Conservation (phyloP, 1,284 basidiomycete species). For the Chiua sp. region DNA sequence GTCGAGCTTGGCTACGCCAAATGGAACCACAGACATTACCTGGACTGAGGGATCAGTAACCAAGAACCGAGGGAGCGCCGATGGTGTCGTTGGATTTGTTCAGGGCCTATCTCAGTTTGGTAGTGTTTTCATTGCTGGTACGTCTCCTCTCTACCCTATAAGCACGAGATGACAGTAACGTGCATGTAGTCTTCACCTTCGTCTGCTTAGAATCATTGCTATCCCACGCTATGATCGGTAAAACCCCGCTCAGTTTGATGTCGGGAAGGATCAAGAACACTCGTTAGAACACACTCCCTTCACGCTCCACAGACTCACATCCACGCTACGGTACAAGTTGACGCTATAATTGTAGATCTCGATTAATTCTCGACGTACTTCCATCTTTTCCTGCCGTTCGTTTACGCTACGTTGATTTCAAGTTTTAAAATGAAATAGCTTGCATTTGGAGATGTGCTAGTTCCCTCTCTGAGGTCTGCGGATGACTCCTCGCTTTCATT, state of each 20-base stretch:
- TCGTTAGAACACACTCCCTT: not conserved
- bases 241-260: not conserved
- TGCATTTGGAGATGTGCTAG: too few relatives aligned
- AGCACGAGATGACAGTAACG: not conserved
- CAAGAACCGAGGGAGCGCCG: constrained; percentile 1
- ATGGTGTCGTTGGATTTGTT: constrained; percentile 6
- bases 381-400: too few relatives aligned
- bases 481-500: too few relatives aligned
- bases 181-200: constrained; percentile 14
- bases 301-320: too few relatives aligned
- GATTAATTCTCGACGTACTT: too few relatives aligned
- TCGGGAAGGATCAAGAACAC: not conserved
- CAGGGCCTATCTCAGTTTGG: constrained; percentile 16
- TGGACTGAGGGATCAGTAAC: constrained; percentile 10
- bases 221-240: constrained; percentile 16
- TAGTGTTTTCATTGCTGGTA: constrained; percentile 19
- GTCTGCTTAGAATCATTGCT: constrained; percentile 20
- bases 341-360: too few relatives aligned
- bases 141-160: constrained; percentile 12
- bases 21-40: constrained; percentile 34
- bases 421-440: too few relatives aligned
- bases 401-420: too few relatives aligned
- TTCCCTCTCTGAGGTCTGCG: too few relatives aligned
- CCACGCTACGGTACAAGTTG: too few relatives aligned
- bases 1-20: constrained; percentile 31